These are phyloP conservation scores for Plasmodium billcollinsi DNA, from an alignment of 169 alveolate genomes.

Conservation along the genomic window DNA sequence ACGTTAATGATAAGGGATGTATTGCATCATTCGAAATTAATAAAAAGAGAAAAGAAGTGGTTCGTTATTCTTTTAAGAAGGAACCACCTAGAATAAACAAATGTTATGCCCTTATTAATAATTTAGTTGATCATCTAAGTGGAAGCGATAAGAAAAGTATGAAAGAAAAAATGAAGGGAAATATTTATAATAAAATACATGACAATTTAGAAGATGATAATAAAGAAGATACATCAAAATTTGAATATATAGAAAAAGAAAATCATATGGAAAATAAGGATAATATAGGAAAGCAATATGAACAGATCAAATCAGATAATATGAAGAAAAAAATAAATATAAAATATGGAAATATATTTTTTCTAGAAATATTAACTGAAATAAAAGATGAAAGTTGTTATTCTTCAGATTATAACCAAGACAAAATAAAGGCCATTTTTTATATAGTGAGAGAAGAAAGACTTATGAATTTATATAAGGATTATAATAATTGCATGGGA, in stretches of 20 bases:
- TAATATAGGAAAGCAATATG: not conserved
- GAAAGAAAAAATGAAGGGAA: not conserved
- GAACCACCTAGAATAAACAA: conserved; percentile 43
- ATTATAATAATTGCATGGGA: conserved; percentile 49
- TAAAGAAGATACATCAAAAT: not conserved
- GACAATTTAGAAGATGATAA: not conserved
- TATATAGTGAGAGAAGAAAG: conserved; percentile 58
- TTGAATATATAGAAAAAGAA: not conserved
- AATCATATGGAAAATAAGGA: not conserved
- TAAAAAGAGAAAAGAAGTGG: conserved; percentile 34
- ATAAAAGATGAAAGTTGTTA: conserved; percentile 32
- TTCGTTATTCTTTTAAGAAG: conserved; percentile 42
- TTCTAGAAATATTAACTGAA: conserved; percentile 64
- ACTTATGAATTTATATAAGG: conserved; percentile 36
- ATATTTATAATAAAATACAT: not conserved
- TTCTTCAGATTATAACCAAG: conserved; percentile 18
- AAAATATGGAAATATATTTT: conserved; percentile 54
- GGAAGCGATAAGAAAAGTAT: too few relatives aligned
- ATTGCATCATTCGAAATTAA: conserved; percentile 58
- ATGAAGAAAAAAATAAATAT: conserved; percentile 44
- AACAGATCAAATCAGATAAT: not conserved
- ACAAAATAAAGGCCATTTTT: conserved; percentile 64
- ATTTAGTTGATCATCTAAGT: not conserved
- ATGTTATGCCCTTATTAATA: conserved; percentile 26
- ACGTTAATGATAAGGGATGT: conserved; percentile 6